Base-by-base conservation (phyloP, 108 stramenopile species). In the Thalassiosira profunda region DNA sequence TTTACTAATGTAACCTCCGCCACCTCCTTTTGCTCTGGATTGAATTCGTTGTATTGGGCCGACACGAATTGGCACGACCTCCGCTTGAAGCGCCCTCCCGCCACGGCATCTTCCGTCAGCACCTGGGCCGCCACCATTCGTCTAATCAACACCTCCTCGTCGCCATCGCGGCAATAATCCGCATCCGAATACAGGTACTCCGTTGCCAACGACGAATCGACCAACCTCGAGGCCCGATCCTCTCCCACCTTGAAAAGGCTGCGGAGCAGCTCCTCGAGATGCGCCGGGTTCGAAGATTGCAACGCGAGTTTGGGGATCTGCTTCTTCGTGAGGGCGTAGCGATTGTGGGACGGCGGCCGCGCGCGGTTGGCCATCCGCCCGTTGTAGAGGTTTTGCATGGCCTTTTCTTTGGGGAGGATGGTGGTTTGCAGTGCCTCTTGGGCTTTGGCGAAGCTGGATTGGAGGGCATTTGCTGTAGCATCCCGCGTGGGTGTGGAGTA, bases 11-110 rank as follows among this genome's bases (percentile, higher is more conserved):
- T 81, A 0, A 87, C 62, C n/a, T n/a, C n/a, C n/a, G n/a, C n/a
- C n/a, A n/a, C n/a, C n/a, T n/a, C n/a, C n/a, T n/a, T n/a, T n/a
- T n/a, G n/a, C n/a, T n/a, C n/a, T n/a, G n/a, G n/a, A n/a, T n/a
- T n/a, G n/a, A n/a, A n/a, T n/a, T n/a, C n/a, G n/a, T n/a, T n/a
- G n/a, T n/a, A n/a, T n/a, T n/a, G n/a, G n/a, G n/a, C n/a, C n/a
- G n/a, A n/a, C 8, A 89, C 69, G 48, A 82, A 68, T 35, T 80
- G 67, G 63, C 87, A 92, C 3, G 88, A 63, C 60, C 70, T 69
- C 3, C 95, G 85, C 58, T 90, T 91, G 61, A 93, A 96, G 0
- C 90, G 58, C 4, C 95, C 95, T 12, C 89, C 88, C 0, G 70
- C 47, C 23, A 37, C 49, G 4, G 86, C 75, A 74, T 96, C 92